Conservation (phyloP, 177 flowering plant genomes). For the Tripterygium wilfordii region DNA sequence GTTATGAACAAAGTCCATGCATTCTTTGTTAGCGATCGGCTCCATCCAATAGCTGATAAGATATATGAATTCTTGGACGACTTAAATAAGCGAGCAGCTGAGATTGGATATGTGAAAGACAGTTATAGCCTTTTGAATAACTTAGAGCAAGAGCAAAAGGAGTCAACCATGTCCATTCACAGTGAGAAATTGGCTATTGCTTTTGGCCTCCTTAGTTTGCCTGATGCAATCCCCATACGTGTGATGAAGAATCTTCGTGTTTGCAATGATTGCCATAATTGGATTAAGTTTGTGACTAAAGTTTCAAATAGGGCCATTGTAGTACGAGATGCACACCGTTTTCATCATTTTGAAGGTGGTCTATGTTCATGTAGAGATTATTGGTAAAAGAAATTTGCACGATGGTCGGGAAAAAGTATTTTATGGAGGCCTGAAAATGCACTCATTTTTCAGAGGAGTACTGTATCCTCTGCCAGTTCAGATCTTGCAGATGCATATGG, state of each 20-base stretch:
- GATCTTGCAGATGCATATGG: too few species aligned
- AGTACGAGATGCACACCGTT: slow-evolving; percentile 52
- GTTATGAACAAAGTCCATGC: slow-evolving; percentile 44
- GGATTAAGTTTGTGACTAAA: slow-evolving; percentile 48
- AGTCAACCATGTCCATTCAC: slow-evolving; percentile 32
- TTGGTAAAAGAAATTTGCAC: slow-evolving; percentile 31
- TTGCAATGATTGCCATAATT: slow-evolving; percentile 59
- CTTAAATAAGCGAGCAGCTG: slow-evolving; percentile 30
- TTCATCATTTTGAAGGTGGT: slow-evolving; percentile 58
- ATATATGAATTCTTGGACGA: slow-evolving; percentile 34
- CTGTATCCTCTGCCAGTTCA: too few species aligned
- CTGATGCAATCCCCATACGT: slow-evolving; percentile 34
- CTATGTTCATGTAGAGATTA: slow-evolving; percentile 34
- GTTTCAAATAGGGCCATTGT: slow-evolving; percentile 36
- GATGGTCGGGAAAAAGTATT: too few species aligned
- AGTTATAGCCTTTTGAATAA: slow-evolving; percentile 36
- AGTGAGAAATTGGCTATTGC: slow-evolving; percentile 60
- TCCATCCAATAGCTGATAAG: slow-evolving; percentile 38
- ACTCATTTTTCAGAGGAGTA: too few species aligned
- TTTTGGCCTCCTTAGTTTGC: slow-evolving; percentile 46
- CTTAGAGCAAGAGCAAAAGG: slow-evolving; percentile 38
- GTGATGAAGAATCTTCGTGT: slow-evolving; percentile 64
- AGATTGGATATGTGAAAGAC: slow-evolving; percentile 46
- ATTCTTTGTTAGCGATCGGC: slow-evolving; percentile 44
- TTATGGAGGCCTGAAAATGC: too few species aligned